phyloP scores from a whole-genome alignment of 805 yeast species.

The Ogataea naganishii region DNA sequence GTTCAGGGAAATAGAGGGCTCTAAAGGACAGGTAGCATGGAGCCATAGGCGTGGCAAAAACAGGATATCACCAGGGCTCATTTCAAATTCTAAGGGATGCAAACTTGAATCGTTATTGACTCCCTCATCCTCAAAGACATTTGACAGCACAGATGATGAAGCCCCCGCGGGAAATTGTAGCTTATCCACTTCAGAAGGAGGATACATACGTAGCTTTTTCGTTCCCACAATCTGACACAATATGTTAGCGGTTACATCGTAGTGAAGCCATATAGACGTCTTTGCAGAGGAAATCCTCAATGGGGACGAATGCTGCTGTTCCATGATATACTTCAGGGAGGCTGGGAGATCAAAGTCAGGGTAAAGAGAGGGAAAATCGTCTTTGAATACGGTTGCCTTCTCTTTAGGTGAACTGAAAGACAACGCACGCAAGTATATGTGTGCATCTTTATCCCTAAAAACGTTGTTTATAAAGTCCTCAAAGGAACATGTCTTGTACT shows the following conservation, averaged over 20 bases:
- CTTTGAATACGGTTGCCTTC: conserved; percentile 17
- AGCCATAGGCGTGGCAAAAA: conserved; percentile 29
- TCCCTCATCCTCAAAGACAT: conserved; percentile 17
- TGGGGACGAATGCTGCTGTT: conserved; percentile 22
- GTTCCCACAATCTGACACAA: conserved; percentile 25
- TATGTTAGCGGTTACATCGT: conserved; percentile 27
- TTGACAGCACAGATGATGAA: conserved; percentile 22
- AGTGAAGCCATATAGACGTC: conserved; percentile 26
- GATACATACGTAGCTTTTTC: conserved; percentile 23
- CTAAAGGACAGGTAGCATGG: conserved; percentile 24
- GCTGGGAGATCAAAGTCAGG: conserved; percentile 22
- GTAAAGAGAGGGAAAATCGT: conserved; percentile 22
- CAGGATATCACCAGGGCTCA: conserved; percentile 28
- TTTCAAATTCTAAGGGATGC: conserved; percentile 19
- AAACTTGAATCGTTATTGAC: conserved; percentile 6
- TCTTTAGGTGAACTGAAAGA: conserved; percentile 19
- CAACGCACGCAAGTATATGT: conserved; percentile 20
- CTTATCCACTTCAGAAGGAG: conserved; percentile 21
- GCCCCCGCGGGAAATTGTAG: conserved; percentile 22
- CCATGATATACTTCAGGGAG: conserved; percentile 6
- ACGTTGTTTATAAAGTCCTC: conserved; percentile 18
- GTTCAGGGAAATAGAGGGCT: conserved; percentile 24
- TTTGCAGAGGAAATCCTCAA: conserved; percentile 23
- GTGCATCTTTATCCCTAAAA: conserved; percentile 3
- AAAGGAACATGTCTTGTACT: conserved; percentile 17